Evolutionary conservation across 2,329 filamentous ascomycete genomes (phyloP).

Genomic region (Xylariaceae sp.): DNA sequence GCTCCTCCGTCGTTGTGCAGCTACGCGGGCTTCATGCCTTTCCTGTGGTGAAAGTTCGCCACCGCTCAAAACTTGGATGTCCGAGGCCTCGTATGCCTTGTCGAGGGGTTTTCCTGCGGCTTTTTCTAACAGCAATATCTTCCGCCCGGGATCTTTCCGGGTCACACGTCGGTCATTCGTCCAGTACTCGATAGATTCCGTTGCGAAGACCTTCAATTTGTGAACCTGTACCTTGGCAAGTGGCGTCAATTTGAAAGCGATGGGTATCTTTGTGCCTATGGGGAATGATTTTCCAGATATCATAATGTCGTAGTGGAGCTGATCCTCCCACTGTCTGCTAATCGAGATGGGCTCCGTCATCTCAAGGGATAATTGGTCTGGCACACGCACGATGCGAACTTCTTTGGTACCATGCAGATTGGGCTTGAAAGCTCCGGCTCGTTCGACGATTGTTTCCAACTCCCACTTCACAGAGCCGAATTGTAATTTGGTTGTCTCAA

Average conservation of each 20-base stretch:
- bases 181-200: slow-evolving; percentile 88
- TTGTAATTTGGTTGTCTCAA: slow-evolving; percentile 84
- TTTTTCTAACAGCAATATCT: slow-evolving; percentile 85
- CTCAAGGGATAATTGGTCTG: slow-evolving; percentile 82
- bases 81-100: slow-evolving; percentile 69
- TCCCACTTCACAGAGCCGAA: slow-evolving; percentile 86
- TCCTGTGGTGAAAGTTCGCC: slow-evolving; percentile 63
- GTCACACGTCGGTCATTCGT: slow-evolving; percentile 82
- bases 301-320: slow-evolving; percentile 91
- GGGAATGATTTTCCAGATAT: slow-evolving; percentile 95
- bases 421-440: slow-evolving; percentile 83
- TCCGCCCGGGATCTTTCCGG: slow-evolving; percentile 76
- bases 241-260: slow-evolving; percentile 90
- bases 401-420: slow-evolving; percentile 81
- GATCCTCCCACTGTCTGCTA: slow-evolving; percentile 89
- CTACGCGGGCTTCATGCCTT: slow-evolving; percentile 43
- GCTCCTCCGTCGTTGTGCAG: slow-evolving; percentile 48
- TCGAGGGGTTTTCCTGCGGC: slow-evolving; percentile 72
- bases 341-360: slow-evolving; percentile 93
- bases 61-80: slow-evolving; percentile 71
- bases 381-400: slow-evolving; percentile 77
- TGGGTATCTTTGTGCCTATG: slow-evolving; percentile 80
- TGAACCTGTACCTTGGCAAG: slow-evolving; percentile 91
- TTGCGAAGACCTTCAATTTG: slow-evolving; percentile 85
- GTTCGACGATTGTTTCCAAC: slow-evolving; percentile 77